Evolutionary conservation across 169 alveolate species (phyloP).

Genomic region (Plasmodium gonderi): DNA sequence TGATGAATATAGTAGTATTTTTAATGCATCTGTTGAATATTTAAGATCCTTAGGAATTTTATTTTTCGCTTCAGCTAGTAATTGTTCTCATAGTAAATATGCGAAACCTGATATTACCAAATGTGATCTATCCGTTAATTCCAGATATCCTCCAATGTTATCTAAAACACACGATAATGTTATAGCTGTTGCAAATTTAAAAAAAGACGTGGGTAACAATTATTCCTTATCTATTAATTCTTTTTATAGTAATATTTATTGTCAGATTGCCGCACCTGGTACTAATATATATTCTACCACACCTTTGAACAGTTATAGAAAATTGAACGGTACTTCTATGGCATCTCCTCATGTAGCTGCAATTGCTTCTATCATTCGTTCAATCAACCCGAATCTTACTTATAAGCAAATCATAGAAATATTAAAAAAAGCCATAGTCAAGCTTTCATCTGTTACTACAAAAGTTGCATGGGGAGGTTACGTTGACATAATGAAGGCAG

Average conservation of each 20-base stretch:
- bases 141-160: slow-evolving; percentile 30
- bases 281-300: slow-evolving; percentile 80
- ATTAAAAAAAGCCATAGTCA: slow-evolving; percentile 1
- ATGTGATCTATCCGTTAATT: slow-evolving; percentile 44
- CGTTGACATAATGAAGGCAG: slow-evolving; percentile 21
- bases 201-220: neutral
- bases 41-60: slow-evolving; percentile 16
- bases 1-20: slow-evolving; percentile 54
- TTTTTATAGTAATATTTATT: slow-evolving; percentile 57
- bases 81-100: slow-evolving; percentile 9
- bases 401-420: slow-evolving; percentile 22
- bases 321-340: slow-evolving; percentile 81
- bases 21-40: slow-evolving; percentile 24
- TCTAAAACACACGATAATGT: slow-evolving; percentile 21
- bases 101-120: slow-evolving; percentile 29
- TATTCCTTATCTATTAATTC: slow-evolving; percentile 45
- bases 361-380: slow-evolving; percentile 49
- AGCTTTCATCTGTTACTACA: neutral
- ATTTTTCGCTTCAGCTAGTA: slow-evolving; percentile 66
- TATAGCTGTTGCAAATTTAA: slow-evolving; percentile 48
- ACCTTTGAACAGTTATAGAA: slow-evolving; percentile 56
- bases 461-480: slow-evolving; percentile 66
- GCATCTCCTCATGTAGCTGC: slow-evolving; percentile 84
- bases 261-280: slow-evolving; percentile 82
- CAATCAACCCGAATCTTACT: slow-evolving; percentile 47